Conservation (phyloP, 768 basidiomycete genomes). For the Sarcomyxa edulis region DNA sequence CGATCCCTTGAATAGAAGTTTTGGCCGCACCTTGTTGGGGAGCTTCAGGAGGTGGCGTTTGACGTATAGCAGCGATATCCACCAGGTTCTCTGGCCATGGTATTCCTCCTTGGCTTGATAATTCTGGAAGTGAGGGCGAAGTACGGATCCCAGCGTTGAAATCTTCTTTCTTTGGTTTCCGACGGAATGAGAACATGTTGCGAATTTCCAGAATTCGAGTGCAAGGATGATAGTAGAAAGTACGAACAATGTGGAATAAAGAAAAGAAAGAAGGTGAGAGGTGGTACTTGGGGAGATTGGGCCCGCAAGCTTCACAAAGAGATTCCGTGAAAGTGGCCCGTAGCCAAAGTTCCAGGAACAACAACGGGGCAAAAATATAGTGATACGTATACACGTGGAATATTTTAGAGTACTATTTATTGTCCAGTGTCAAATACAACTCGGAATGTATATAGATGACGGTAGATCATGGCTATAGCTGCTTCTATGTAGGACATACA, state of each 20-base stretch:
- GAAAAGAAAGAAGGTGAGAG: constrained; percentile 9
- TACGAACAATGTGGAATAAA: constrained; percentile 13
- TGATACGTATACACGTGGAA: too few relatives aligned
- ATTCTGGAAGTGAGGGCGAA: constrained; percentile 79
- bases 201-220: constrained; percentile 10
- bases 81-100: constrained; percentile 85
- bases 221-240: constrained; percentile 4
- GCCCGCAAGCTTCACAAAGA: too few relatives aligned
- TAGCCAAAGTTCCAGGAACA: too few relatives aligned
- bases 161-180: constrained; percentile 53
- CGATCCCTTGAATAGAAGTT: constrained; percentile 54
- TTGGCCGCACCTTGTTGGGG: constrained; percentile 62
- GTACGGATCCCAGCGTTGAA: constrained; percentile 49
- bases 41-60: constrained; percentile 33
- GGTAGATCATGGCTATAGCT: too few relatives aligned
- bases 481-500: too few relatives aligned
- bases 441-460: too few relatives aligned
- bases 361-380: too few relatives aligned
- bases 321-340: too few relatives aligned
- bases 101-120: constrained; percentile 68
- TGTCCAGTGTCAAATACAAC: too few relatives aligned
- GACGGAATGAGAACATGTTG: constrained; percentile 71
- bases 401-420: too few relatives aligned
- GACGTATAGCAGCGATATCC: constrained; percentile 61
- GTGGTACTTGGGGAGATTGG: too few relatives aligned